phyloP scores from a whole-genome alignment of 192 early-diverging fungal species.

The Coemansia erecta region DNA sequence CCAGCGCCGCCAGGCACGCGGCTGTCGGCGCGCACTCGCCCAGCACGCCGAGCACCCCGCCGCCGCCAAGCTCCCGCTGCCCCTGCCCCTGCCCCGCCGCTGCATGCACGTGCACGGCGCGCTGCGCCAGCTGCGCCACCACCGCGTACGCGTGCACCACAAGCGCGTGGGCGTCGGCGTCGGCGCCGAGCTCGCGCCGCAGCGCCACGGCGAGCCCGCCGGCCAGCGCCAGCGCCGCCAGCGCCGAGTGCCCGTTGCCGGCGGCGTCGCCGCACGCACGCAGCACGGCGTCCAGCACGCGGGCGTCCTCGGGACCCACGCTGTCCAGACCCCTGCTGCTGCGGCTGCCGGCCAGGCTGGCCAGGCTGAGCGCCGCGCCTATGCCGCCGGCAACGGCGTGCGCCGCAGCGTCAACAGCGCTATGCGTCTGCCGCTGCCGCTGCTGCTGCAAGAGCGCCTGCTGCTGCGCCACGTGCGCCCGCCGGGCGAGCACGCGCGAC shows the following conservation, averaged over 20 bases:
- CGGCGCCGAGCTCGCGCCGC: neutral
- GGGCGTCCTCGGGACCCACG: neutral
- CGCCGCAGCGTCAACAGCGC: slow-evolving; percentile 10
- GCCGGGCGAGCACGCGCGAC: neutral
- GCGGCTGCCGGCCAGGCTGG: neutral
- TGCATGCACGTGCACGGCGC: too few relatives aligned
- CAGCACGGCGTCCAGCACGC: slow-evolving; percentile 5
- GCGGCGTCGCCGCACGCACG: neutral
- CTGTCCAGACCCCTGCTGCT: neutral
- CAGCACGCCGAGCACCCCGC: neutral
- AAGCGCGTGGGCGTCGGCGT: neutral
- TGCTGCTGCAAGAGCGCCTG: neutral
- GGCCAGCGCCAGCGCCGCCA: slow-evolving; percentile 16
- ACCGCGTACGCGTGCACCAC: neutral
- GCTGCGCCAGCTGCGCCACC: slow-evolving; percentile 5
- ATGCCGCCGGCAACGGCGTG: slow-evolving; percentile 5
- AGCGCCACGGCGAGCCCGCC: slow-evolving; percentile 24
- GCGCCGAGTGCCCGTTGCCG: too few relatives aligned
- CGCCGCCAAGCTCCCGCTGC: too few relatives aligned
- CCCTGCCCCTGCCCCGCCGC: too few relatives aligned
- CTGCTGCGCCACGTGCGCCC: neutral
- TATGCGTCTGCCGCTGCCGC: neutral
- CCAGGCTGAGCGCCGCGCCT: neutral
- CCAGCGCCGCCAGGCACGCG: slow-evolving; percentile 4
- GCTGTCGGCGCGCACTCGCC: neutral